Evolutionary conservation across 495 filamentous ascomycete genomes (phyloP), one percentile per base, ranked within the genome.

Genomic region (Astrothelium macrocarpum): DNA sequence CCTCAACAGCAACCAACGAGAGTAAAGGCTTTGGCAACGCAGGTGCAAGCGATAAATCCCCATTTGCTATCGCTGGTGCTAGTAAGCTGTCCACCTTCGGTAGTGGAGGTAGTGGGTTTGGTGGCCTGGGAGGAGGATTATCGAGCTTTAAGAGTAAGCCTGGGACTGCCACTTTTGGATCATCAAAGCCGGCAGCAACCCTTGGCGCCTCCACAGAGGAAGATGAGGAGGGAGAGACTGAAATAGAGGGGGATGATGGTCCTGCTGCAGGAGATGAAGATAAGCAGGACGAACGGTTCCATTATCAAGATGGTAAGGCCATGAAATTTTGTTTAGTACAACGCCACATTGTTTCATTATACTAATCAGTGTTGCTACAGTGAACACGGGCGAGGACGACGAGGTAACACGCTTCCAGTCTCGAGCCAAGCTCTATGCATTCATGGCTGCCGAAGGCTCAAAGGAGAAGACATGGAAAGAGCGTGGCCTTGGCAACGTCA

Each of bases 391-490:
- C 43, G 91, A 96, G 69, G 86, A 86, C 69, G 77, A 79, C 11
- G 85, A 88, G 67, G 71, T 74, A 42, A 84, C 79, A 14, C 76
- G 73, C 73, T 93, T 79, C 74, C 82, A 68, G 53, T 89, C 69
- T 79, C 88, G 80, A 71, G 87, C 87, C 23, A 95, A 92, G 76
- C 81, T 96, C 32, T 96, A 85, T 75, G 73, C 84, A 53, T 88
- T 90, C 67, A 64, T 45, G 43, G 42, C 29, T 23, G 61, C 58
- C 36, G 65, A 68, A 20, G 62, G 62, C 39, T 60, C 63, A 3
- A 78, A 81, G 32, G 78, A 83, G 62, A 87, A 87, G 66, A 79
- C 80, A n/a, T 96, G 91, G 91, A 90, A 90, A 69, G 91, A 96
- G 74, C 84, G 91, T 28, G 91, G 91, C 23, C 80, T 85, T 10